phyloP scores from a whole-genome alignment of 148 eudicot genomes.

The Silene uniflora region DNA sequence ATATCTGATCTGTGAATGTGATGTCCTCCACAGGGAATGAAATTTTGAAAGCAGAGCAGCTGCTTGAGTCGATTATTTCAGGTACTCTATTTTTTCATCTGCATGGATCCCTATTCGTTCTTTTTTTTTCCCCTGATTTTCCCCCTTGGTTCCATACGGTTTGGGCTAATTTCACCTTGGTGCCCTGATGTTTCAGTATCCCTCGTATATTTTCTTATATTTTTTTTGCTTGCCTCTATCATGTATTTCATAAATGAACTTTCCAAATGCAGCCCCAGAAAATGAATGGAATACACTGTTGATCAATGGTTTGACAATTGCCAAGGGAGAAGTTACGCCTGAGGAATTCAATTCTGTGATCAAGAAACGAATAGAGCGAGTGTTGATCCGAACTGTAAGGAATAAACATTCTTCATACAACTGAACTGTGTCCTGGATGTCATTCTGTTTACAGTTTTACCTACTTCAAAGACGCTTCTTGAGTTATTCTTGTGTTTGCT shows the following conservation, averaged over 20 bases:
- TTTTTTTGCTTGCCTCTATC: background rate
- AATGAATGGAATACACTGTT: slow-evolving; percentile 73
- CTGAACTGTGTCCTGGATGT: slow-evolving; percentile 6
- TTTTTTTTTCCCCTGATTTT: too few relatives aligned
- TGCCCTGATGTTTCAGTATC: background rate
- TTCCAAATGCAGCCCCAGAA: slow-evolving; percentile 63
- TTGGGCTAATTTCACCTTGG: background rate
- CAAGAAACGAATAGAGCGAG: slow-evolving; percentile 82
- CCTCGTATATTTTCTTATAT: background rate
- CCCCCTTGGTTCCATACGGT: background rate
- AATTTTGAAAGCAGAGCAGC: slow-evolving; percentile 63
- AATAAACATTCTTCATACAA: background rate
- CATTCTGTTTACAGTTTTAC: background rate
- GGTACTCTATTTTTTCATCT: slow-evolving; percentile 38
- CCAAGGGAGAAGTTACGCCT: slow-evolving; percentile 74
- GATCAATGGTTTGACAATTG: slow-evolving; percentile 62
- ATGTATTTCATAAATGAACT: background rate
- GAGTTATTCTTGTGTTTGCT: background rate
- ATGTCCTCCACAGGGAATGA: slow-evolving; percentile 49
- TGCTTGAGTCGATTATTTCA: slow-evolving; percentile 81
- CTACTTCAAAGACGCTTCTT: background rate
- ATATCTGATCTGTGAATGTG: slow-evolving; percentile 21
- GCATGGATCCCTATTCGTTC: background rate
- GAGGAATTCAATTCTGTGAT: slow-evolving; percentile 70
- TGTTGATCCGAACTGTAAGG: slow-evolving; percentile 81